Conservation (phyloP, 1,139 yeast species). For the Hyphopichia burtonii region DNA sequence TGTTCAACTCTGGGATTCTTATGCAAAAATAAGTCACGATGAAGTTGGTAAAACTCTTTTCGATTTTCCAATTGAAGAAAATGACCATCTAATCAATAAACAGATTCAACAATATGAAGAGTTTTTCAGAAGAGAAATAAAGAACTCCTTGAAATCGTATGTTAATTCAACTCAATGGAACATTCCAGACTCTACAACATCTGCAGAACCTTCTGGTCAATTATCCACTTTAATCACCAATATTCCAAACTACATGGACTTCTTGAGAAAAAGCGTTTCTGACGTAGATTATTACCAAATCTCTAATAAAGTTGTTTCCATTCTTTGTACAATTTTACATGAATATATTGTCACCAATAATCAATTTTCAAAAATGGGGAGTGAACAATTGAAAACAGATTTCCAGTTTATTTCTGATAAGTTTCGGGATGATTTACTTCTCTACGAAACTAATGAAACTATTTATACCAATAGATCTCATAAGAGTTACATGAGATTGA, state of each 20-base stretch:
- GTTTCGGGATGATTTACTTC: conserved; percentile 26
- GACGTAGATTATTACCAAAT: conserved; percentile 27
- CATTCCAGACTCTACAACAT: conserved; percentile 16
- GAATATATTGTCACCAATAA: conserved; percentile 65
- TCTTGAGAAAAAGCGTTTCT: conserved; percentile 28
- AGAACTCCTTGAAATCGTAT: conserved; percentile 50
- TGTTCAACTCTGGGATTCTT: conserved; percentile 57
- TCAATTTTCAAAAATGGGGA: conserved; percentile 57
- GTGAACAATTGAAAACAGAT: conserved; percentile 56
- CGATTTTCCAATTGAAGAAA: conserved; percentile 51
- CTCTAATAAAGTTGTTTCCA: conserved; percentile 40
- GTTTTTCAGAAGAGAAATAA: conserved; percentile 52
- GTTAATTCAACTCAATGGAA: conserved; percentile 45
- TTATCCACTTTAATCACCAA: conserved; percentile 34
- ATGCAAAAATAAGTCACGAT: conserved; percentile 25
- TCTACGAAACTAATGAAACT: conserved; percentile 7
- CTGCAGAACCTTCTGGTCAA: conserved; percentile 28
- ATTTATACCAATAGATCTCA: conserved; percentile 25
- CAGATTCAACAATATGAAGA: conserved; percentile 39
- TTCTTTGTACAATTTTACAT: conserved; percentile 49
- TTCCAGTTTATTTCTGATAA: conserved; percentile 43
- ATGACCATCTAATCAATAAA: conserved; percentile 36
- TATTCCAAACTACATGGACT: conserved; percentile 35
- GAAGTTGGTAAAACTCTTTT: conserved; percentile 46
- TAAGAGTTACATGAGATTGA: conserved; percentile 26